Base-by-base conservation (phyloP, 1,139 yeast genomes). In the Pichia sp. region DNA sequence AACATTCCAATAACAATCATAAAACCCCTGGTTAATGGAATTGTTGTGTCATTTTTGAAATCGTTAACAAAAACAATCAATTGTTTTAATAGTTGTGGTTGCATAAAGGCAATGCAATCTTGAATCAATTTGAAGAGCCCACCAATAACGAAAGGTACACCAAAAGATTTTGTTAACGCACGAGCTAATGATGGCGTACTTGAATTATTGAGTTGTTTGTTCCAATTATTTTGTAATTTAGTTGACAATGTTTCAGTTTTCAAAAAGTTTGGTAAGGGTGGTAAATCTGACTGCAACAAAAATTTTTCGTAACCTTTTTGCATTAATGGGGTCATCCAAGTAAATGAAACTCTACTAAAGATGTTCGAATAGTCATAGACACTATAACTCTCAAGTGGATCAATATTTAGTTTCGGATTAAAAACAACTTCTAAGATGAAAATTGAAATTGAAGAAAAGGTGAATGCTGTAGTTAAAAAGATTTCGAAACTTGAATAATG, bases 261-360 rank as follows among this genome's bases (percentile, higher is more conserved):
- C 62, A 87, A 81, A 50, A 76, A 80, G 14, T 71, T 64, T 18
- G 99, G 97, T 55, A 93, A 75, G 22, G 81, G 77, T 18, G 97
- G 97, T 59, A 93, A 76, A 68, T 93, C 98, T 2, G 73, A 72
- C 63, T 87, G 93, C 13, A 84, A 78, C 59, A 93, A 74, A 66
- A 70, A 93, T 53, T 84, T 83, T 31, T 74, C 69, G 65, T 87
- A 88, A 28, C 99, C 99, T 54, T 78, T 79, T 64, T 76, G 83
- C 96, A 93, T 91, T 64, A 93, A 73, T 6, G 84, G 87, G 3
- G 91, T 81, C 95, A 93, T 87, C 99, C 99, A 93, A 44, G 81
- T 74, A 67, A 93, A 93, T 0, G 95, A 83, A 54, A 95, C 73
- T 56, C 80, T 77, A 19, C 95, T 82, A 63, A 91, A 90, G 28